These are phyloP conservation scores for Iberis amara DNA, from an alignment of 441 rosid species.

Conservation along the genomic window DNA sequence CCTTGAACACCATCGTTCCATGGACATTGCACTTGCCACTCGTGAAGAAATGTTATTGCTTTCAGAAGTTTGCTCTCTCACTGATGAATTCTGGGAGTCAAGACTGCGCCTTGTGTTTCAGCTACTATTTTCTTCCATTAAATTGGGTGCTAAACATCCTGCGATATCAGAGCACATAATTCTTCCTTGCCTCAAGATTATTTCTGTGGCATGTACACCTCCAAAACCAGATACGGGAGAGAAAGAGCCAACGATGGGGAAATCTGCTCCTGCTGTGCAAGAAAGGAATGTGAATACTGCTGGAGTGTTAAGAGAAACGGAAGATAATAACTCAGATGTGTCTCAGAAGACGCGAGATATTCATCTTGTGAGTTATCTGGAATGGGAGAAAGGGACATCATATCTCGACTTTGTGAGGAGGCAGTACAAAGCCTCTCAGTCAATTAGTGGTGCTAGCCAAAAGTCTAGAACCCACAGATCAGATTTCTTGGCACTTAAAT, in stretches of 20 bases:
- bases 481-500: slow-evolving; percentile 89
- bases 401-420: slow-evolving; percentile 99
- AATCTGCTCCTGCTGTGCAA: slow-evolving; percentile 48
- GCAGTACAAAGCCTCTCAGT: slow-evolving; percentile 90
- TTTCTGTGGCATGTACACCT: slow-evolving; percentile 99
- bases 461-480: slow-evolving; percentile 76
- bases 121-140: slow-evolving; percentile 92
- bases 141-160: slow-evolving; percentile 99
- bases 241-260: slow-evolving; percentile 63
- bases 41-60: slow-evolving; percentile 95
- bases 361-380: slow-evolving; percentile 87
- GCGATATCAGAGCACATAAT: slow-evolving; percentile 97
- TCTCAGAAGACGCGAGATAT: slow-evolving; percentile 77
- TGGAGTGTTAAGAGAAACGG: slow-evolving; percentile 47
- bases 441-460: slow-evolving; percentile 63
- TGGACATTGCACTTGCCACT: slow-evolving; percentile 94
- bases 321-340: slow-evolving; percentile 64
- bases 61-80: slow-evolving; percentile 96
- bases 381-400: slow-evolving; percentile 99
- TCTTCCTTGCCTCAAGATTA: slow-evolving; percentile 98
- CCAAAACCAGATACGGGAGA: slow-evolving; percentile 93
- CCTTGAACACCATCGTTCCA: slow-evolving; percentile 99
- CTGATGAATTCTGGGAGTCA: slow-evolving; percentile 99
- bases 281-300: slow-evolving; percentile 66
- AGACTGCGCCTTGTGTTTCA: slow-evolving; percentile 96